phyloP scores from a whole-genome alignment of 805 yeast genomes.

The Yarrowia porcina region DNA sequence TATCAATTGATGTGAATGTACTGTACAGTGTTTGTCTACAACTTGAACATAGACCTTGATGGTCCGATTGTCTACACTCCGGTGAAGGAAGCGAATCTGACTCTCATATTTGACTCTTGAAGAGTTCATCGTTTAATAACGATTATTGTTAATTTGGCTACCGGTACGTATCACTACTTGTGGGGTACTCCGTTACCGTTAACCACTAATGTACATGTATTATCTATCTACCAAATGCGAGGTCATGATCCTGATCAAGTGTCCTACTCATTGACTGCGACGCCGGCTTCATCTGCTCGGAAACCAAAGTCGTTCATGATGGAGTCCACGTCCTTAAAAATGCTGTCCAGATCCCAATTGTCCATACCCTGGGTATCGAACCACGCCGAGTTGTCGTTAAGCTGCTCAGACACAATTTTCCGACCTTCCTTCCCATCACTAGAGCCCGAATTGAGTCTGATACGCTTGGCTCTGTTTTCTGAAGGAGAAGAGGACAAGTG shows the following conservation, averaged over 20 bases:
- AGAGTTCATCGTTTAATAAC: no score
- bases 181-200: no score
- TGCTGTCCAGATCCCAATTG: conserved; percentile 48
- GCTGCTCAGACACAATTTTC: neutral
- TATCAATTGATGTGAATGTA: no score
- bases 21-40: no score
- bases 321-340: conserved; percentile 78
- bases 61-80: no score
- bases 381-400: conserved; percentile 16
- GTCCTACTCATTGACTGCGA: neutral
- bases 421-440: neutral
- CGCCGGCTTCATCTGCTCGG: conserved; percentile 35
- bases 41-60: no score
- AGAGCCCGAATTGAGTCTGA: conserved; percentile 4
- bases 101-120: no score
- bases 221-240: neutral
- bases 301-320: conserved; percentile 91
- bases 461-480: conserved; percentile 10
- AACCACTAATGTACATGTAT: neutral
- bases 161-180: no score
- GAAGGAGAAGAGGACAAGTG: neutral
- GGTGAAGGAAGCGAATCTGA: no score
- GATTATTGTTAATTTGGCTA: no score
- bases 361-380: conserved; percentile 18
- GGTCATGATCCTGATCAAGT: neutral